These are phyloP conservation scores for Moricandia moricandioides DNA, from an alignment of 345 rosid genomes.

Conservation along the genomic window DNA sequence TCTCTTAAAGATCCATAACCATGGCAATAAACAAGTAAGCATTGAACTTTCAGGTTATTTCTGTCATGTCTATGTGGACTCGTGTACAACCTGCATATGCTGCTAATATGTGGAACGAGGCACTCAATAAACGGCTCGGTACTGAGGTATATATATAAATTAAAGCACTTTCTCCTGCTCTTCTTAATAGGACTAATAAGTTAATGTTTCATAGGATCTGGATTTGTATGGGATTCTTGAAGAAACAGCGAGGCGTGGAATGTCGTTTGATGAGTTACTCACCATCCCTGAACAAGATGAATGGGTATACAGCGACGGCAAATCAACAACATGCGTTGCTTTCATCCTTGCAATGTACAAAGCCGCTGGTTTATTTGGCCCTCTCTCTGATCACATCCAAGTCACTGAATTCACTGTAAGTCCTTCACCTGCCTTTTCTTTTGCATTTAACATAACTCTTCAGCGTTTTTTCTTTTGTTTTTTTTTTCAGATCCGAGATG, in stretches of 20 bases:
- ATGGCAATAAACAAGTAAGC: neutral
- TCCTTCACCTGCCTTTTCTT: neutral
- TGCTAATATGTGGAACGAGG: conserved; percentile 99
- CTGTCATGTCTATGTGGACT: conserved; percentile 99
- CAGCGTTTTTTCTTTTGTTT: neutral
- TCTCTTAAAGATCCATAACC: neutral
- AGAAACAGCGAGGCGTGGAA: conserved; percentile 80
- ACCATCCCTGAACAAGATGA: conserved; percentile 91
- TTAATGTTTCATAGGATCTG: conserved; percentile 50
- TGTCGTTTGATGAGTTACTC: conserved; percentile 77
- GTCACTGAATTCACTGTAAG: conserved; percentile 95
- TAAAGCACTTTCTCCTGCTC: neutral
- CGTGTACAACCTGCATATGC: conserved; percentile 96
- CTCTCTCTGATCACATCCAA: conserved; percentile 67
- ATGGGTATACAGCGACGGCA: conserved; percentile 95
- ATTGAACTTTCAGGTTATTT: conserved; percentile 64
- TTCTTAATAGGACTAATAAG: neutral
- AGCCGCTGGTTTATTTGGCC: conserved; percentile 82
- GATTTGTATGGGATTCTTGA: conserved; percentile 72
- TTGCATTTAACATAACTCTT: neutral
- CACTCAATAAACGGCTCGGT: conserved; percentile 84
- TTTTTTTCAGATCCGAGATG: conserved; percentile 72
- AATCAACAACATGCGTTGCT: conserved; percentile 91
- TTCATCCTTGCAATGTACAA: conserved; percentile 93
- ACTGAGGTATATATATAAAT: conserved; percentile 60